Conservation (phyloP, 2,329 filamentous ascomycete genomes). For the Sclerotinia minor region DNA sequence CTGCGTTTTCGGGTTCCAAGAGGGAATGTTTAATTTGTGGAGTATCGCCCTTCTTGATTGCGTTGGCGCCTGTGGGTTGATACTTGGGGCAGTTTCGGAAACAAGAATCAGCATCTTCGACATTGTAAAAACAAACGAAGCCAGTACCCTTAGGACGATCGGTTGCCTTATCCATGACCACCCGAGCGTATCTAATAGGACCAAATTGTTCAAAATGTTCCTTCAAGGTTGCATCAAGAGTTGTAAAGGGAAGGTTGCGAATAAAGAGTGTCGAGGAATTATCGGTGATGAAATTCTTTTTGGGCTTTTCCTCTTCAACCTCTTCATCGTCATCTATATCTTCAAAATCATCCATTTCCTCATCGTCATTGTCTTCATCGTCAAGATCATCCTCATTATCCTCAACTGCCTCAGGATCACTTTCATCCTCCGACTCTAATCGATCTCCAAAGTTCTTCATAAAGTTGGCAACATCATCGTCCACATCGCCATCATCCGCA, state of each 20-base stretch:
- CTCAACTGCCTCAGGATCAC: slow-evolving; percentile 39
- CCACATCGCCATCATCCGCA: slow-evolving; percentile 33
- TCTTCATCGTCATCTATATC: slow-evolving; percentile 43
- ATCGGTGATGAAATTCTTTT: slow-evolving; percentile 51
- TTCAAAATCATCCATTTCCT: slow-evolving; percentile 51
- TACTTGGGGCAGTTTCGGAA: slow-evolving; percentile 70
- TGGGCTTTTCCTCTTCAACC: slow-evolving; percentile 44
- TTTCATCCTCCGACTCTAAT: slow-evolving; percentile 44
- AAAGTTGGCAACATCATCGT: slow-evolving; percentile 44
- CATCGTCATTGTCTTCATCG: slow-evolving; percentile 43
- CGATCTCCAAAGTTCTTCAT: slow-evolving; percentile 41
- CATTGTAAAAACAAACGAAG: slow-evolving; percentile 88
- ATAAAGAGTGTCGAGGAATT: slow-evolving; percentile 84
- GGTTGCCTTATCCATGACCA: slow-evolving; percentile 83
- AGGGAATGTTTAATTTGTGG: slow-evolving; percentile 72
- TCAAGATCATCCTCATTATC: slow-evolving; percentile 44
- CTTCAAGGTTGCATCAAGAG: slow-evolving; percentile 78
- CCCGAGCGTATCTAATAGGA: slow-evolving; percentile 81
- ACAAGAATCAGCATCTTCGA: slow-evolving; percentile 73
- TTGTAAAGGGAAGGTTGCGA: slow-evolving; percentile 89
- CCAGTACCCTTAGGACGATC: slow-evolving; percentile 88
- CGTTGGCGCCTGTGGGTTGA: slow-evolving; percentile 45
- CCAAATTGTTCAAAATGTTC: slow-evolving; percentile 88
- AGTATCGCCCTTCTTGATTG: slow-evolving; percentile 39
- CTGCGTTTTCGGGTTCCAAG: slow-evolving; percentile 80